These are phyloP conservation scores for Lipomyces yamanashiensis DNA, from an alignment of 805 yeast species.

Conservation along the genomic window DNA sequence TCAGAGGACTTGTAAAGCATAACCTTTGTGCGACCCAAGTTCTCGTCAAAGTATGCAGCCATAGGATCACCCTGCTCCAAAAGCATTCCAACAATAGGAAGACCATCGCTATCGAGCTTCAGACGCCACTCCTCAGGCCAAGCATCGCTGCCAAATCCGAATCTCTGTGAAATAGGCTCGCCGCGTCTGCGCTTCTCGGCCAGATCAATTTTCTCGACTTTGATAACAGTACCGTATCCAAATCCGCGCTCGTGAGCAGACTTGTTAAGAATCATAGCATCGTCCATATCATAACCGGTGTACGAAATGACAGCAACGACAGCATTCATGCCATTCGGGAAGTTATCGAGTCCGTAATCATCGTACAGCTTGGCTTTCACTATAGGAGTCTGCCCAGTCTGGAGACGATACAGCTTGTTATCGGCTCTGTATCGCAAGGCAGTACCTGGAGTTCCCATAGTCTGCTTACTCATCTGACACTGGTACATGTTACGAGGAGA, in stretches of 20 bases:
- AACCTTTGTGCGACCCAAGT: slow-evolving; percentile 84
- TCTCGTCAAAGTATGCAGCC: slow-evolving; percentile 89
- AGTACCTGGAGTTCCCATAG: slow-evolving; percentile 99
- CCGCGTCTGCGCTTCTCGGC: slow-evolving; percentile 79
- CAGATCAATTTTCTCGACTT: slow-evolving; percentile 89
- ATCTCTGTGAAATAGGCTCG: slow-evolving; percentile 91
- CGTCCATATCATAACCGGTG: slow-evolving; percentile 99
- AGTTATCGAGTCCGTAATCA: slow-evolving; percentile 96
- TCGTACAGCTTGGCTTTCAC: slow-evolving; percentile 93
- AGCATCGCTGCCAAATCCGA: slow-evolving; percentile 90
- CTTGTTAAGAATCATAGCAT: slow-evolving; percentile 97
- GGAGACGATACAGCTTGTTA: slow-evolving; percentile 89
- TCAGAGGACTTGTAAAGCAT: slow-evolving; percentile 93
- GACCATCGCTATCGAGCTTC: slow-evolving; percentile 87
- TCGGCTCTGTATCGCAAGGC: slow-evolving; percentile 91
- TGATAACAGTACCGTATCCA: slow-evolving; percentile 95
- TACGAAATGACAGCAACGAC: slow-evolving; percentile 98
- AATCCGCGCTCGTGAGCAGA: slow-evolving; percentile 98
- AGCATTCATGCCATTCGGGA: slow-evolving; percentile 98
- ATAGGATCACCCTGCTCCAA: slow-evolving; percentile 97
- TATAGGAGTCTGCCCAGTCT: slow-evolving; percentile 95
- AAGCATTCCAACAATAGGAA: slow-evolving; percentile 84
- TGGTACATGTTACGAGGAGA: slow-evolving; percentile 99
- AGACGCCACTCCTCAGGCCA: slow-evolving; percentile 93
- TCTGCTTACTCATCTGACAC: slow-evolving; percentile 99